Evolutionary conservation across 106 monocot genomes (phyloP), one percentile per base, ranked within the genome.

Genomic region (Acanthochlamys bracteata): DNA sequence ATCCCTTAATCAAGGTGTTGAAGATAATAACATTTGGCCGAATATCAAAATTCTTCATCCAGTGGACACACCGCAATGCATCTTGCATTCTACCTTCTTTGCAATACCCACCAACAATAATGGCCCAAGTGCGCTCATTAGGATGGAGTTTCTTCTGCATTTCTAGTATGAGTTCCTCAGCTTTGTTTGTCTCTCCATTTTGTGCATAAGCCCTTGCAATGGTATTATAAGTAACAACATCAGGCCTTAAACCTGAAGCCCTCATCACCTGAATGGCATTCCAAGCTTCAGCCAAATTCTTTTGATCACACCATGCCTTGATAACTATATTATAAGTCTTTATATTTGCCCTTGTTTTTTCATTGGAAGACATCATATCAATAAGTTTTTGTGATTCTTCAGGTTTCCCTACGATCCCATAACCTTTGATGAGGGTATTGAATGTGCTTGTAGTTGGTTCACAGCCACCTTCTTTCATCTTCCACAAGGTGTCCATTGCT

Each of bases 401-500:
- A 24, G 93, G 86, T 54, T 71, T 86, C 41, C 76, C 74, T 11
- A 54, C 77, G 12, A 94, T 86, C 7, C 89, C 93, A 55, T 77
- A 86, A 39, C 93, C 93, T 79, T 89, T 94, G 33, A 94, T 89
- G 11, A 94, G 85, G 11, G 89, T 94, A 72, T 94, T 94, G 55
- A 86, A 89, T 25, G 89, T 94, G 68, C 84, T 86, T 7, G 76
- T 79, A 7, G 86, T 94, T 13, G 81, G 78, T 57, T 10, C 72
- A 70, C 86, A 94, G 19, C 86, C 93, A 55, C 73, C 79, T 55
- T 77, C 71, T 60, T 76, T 79, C 93, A 94, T 89, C 63, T 79
- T 79, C 77, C 77, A 76, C 24, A 86, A 89, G 33, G 75, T 77
- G 46, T 72, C 74, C 74, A 86, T 86, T 45, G 93, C 93, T 69